Evolutionary conservation across 345 rosid species (phyloP), one percentile per base, ranked within the genome.

Genomic region (Eucalyptus pumila): DNA sequence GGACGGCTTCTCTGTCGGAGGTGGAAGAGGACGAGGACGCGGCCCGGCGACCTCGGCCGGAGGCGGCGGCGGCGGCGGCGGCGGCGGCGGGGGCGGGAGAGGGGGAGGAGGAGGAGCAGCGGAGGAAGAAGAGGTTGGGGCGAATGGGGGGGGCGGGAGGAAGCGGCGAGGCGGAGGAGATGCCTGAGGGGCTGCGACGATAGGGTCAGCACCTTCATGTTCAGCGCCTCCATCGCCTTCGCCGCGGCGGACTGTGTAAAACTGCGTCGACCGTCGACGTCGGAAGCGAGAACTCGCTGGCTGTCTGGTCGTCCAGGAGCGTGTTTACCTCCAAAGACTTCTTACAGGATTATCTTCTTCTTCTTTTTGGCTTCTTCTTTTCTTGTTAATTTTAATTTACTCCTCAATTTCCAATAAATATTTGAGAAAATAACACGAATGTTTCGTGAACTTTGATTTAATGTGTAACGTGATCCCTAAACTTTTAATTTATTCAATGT

Each of bases 1-100:
- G 99, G 87, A 98, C 89, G 56, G 99, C 95, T 13, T 97, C 99
- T 40, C 97, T 94, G 95, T 96, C 98, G n/a, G 99, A 96, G 86
- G 99, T 95, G 62, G 97, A 93, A 21, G 83, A 76, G 72, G 94
- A 50, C 44, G 97, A 91, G 5, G 95, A 89, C 3, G 95, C 88
- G 8, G 95, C 76, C 52, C 98, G 94, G 56, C 88, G 86, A n/a
- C 97, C 93, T 90, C 92, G 93, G 80, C 97, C 94, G 40, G 89
- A 45, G 80, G 92, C 62, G 54, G 92, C 88, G 60, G 94, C 30
- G 86, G 95, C 32, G 87, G 51, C 3, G 52, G 52, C 6, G 17
- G 94, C 48, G 88, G 93, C 88, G 89, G 94, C 91, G 48, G 87
- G 23, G 21, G 87, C 7, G 5, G 67, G 30, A 80, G 94, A 91